Evolutionary conservation across 2,329 filamentous ascomycete species (phyloP), one percentile per base, ranked within the genome.

Genomic region (Nemania serpens): DNA sequence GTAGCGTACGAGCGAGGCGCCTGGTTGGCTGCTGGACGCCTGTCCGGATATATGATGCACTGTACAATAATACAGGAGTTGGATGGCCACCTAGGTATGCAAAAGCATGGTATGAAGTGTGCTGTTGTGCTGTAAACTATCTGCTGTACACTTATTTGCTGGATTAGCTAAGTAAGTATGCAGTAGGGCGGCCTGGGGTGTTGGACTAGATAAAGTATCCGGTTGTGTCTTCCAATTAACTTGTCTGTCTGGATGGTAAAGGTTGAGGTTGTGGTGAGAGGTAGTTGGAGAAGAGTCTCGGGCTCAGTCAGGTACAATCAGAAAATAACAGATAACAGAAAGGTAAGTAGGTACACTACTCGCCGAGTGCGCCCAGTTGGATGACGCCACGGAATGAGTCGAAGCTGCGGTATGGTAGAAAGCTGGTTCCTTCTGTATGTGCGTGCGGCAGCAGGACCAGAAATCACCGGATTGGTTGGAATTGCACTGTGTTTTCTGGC

Each of bases 401-500:
- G 41, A 46, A 46, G 15, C 43, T 46, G 42, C 22, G 25, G 25
- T 29, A 29, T 39, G 11, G 36, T 3, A 39, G 36, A 43, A 11
- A 18, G 46, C 18, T 48, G 46, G 46, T 36, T 29, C 42, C 13
- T 47, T 41, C 42, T 46, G 47, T 22, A 13, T 36, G 43, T 41
- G 45, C 36, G 20, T 22, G 37, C 34, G 11, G 49, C 22, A 58
- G 54, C 42, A 49, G 42, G 18, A 20, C 55, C 34, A 34, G 20
- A 15, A 43, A 42, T 25, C 39, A 46, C 60, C 59, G 50, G 36
- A 59, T 63, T 61, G 53, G 54, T n/a, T 33, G n/a, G 34, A 29
- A 17, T 18, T 50, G 54, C 61, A 63, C 60, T 65, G 61, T 65
- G 58, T 57, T 56, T n/a, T 59, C 37, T 41, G 43, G 17, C 13